Conservation (phyloP, 805 yeast species). For the Pichia nakasei region DNA sequence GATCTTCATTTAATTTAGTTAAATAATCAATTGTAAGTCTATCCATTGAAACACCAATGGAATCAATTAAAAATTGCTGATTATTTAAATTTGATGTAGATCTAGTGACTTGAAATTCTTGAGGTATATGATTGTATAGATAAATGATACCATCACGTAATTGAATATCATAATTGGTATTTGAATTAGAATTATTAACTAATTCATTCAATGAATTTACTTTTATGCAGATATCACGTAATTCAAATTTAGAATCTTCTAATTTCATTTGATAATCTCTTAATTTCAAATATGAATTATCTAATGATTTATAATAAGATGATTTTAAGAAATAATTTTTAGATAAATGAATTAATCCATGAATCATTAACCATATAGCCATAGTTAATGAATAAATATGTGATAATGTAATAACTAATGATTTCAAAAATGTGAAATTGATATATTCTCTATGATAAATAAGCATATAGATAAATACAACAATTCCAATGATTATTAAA, state of each 20-base stretch:
- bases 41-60: background rate
- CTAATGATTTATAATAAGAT: conserved; percentile 22
- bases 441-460: conserved; percentile 26
- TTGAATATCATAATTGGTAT: conserved; percentile 17
- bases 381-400: conserved; percentile 68
- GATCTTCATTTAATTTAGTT: conserved; percentile 2
- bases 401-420: conserved; percentile 63
- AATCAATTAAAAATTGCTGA: conserved; percentile 1
- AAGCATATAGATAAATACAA: conserved; percentile 53
- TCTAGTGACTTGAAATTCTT: conserved; percentile 24
- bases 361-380: conserved; percentile 80
- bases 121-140: conserved; percentile 38
- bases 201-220: conserved; percentile 37
- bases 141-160: conserved; percentile 60
- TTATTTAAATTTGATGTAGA: background rate
- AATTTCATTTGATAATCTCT: conserved; percentile 50
- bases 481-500: conserved; percentile 41
- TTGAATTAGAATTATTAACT: background rate
- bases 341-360: conserved; percentile 66
- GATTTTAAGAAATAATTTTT: conserved; percentile 26
- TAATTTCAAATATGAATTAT: conserved; percentile 39
- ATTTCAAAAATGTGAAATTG: conserved; percentile 43
- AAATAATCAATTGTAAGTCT: background rate
- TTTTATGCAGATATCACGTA: conserved; percentile 55
- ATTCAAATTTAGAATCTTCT: conserved; percentile 53